Base-by-base conservation (phyloP, 1,139 yeast species). In the Magnusiomyces tetraspermus region DNA sequence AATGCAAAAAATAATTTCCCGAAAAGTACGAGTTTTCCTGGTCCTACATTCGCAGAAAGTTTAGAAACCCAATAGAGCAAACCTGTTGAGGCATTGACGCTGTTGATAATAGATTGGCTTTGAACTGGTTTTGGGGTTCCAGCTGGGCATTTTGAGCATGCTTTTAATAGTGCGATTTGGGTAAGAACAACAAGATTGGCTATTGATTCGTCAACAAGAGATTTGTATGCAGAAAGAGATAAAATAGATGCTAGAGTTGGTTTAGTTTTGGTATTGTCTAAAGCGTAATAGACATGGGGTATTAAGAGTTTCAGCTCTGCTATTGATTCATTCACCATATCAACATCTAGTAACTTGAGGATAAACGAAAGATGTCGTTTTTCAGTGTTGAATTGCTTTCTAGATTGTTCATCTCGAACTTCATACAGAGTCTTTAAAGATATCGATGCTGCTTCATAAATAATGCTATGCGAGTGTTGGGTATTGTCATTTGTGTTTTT, bases 351-450 rank as follows among this genome's bases (percentile, higher is more conserved):
- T 2, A 60, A 48, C 46, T 60, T 59, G 30, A 60, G 44, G 17
- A 56, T 51, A 40, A 59, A 56, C 38, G 57, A 59, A 24, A 57
- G 43, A 28, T 60, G 63, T 37, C 57, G 46, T 33, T 58, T 60
- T 38, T 58, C 63, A 11, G 52, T 41, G 11, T 55, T 58, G 13
- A 50, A 50, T 1, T 43, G 48, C 1, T 43, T 26, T 13, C 30
- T 21, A 11, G 43, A n/a, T 6, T 17, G n/a, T 22, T 36, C 41
- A 15, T 15, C 19, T 17, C 37, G 41, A 17, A 37, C 28, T 26
- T 54, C 57, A 42, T 57, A 57, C 11, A 58, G 45, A 1, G 52
- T 53, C 2, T 22, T 36, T 30, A 57, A 42, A 2, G 58, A 59
- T 3, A 55, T 33, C 11, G 55, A 37, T 17, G 54, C 51, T n/a